phyloP scores from a whole-genome alignment of 1,284 basidiomycete genomes.

The Stereum hirsutum region DNA sequence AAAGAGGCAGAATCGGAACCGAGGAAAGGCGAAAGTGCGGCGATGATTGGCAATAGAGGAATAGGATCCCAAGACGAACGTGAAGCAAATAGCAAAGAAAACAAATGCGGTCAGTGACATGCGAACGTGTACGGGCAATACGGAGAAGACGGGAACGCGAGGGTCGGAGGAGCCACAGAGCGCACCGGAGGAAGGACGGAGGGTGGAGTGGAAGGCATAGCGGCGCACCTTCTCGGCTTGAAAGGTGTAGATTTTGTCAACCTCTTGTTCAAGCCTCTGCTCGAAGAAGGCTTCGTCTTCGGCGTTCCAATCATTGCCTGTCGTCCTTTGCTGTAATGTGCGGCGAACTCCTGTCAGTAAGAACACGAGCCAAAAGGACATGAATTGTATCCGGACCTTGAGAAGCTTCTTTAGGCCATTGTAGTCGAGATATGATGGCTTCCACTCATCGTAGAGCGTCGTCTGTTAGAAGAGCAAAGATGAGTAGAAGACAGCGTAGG shows the following conservation, averaged over 20 bases:
- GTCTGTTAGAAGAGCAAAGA: constrained; percentile 34
- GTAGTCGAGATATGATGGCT: constrained; percentile 86
- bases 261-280: constrained; percentile 71
- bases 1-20: too few species aligned
- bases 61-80: too few species aligned
- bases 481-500: constrained; percentile 3
- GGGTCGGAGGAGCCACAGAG: neutral
- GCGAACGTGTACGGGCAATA: too few species aligned
- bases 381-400: constrained; percentile 42
- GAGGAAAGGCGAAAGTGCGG: constrained; percentile 3
- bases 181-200: constrained; percentile 3
- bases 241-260: constrained; percentile 95
- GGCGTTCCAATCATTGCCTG: constrained; percentile 57
- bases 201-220: neutral
- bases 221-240: constrained; percentile 77
- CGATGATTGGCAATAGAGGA: neutral
- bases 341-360: neutral
- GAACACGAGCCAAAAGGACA: neutral
- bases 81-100: neutral
- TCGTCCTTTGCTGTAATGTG: constrained; percentile 43
- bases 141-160: too few species aligned
- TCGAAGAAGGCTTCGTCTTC: constrained; percentile 80
- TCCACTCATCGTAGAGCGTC: constrained; percentile 85
- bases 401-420: constrained; percentile 84
- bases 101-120: neutral